phyloP scores from a whole-genome alignment of 2,329 filamentous ascomycete species.

The Fusarium pseudoanthophilum region DNA sequence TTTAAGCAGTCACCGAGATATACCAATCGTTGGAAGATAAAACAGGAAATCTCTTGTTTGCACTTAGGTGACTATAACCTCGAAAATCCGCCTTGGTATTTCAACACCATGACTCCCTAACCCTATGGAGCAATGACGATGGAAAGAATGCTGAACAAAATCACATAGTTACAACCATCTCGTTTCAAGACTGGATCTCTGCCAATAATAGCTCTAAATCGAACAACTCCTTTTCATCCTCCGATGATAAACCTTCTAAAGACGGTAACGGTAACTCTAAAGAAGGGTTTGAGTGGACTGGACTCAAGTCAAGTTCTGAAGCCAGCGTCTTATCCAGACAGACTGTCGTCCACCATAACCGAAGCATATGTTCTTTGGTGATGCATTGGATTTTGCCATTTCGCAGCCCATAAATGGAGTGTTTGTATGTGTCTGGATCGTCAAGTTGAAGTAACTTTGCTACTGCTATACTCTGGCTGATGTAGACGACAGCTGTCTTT shows the following conservation, averaged over 20 bases:
- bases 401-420: no score
- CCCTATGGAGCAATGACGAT: fast-evolving
- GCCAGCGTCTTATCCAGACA: background rate
- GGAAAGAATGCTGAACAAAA: fast-evolving
- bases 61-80: background rate
- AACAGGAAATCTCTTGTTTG: fast-evolving
- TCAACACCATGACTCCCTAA: background rate
- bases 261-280: background rate
- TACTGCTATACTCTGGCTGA: background rate
- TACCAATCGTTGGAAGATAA: background rate
- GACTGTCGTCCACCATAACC: background rate
- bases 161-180: background rate
- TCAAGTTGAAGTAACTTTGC: background rate
- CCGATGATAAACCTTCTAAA: background rate
- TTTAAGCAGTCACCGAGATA: no score
- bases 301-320: background rate
- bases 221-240: background rate
- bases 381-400: fast-evolving
- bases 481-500: background rate
- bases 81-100: fast-evolving
- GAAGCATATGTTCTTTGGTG: background rate
- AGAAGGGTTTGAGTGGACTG: fast-evolving
- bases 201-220: background rate
- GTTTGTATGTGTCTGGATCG: background rate
- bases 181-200: background rate